A percentile compares a stretch with the other conserved stretches of the same genome.
Conservation (phyloP, 305 asterid genomes). For the Fraxinus albicans region DNA sequence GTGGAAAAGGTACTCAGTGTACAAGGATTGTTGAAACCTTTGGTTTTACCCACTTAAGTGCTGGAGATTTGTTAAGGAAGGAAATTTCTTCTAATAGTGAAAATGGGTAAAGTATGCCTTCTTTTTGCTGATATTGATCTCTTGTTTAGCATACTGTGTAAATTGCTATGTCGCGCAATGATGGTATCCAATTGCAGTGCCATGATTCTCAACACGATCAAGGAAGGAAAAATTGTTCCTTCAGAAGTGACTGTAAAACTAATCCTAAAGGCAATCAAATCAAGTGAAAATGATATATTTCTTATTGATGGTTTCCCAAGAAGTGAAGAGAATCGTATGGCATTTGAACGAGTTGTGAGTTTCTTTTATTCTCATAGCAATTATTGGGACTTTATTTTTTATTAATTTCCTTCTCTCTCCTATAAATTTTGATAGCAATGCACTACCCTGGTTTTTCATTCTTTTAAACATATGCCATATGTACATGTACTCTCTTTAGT, state of each 20-base stretch:
- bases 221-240: slow-evolving; percentile 88
- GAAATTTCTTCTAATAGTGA: slow-evolving; percentile 66
- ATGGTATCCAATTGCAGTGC: slow-evolving; percentile 50
- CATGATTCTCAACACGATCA: slow-evolving; percentile 72
- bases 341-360: slow-evolving; percentile 82
- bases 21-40: slow-evolving; percentile 62
- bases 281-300: slow-evolving; percentile 52
- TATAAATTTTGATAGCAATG: slow-evolving; percentile 15
- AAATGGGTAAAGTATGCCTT: slow-evolving; percentile 51
- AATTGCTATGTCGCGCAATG: slow-evolving; percentile 16
- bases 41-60: slow-evolving; percentile 89
- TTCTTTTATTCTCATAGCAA: slow-evolving; percentile 22
- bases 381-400: not conserved
- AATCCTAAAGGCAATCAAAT: slow-evolving; percentile 66
- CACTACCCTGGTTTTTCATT: slow-evolving; percentile 6
- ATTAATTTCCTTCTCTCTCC: not conserved
- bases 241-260: slow-evolving; percentile 89
- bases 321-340: slow-evolving; percentile 82
- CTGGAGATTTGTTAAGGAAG: slow-evolving; percentile 86
- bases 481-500: not conserved
- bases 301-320: slow-evolving; percentile 98
- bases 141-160: slow-evolving; percentile 22
- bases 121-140: slow-evolving; percentile 7
- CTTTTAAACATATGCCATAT: slow-evolving; percentile 3
- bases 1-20: slow-evolving; percentile 98